Conservation (phyloP, 192 early-diverging fungal genomes). For the Coemansia sp. region DNA sequence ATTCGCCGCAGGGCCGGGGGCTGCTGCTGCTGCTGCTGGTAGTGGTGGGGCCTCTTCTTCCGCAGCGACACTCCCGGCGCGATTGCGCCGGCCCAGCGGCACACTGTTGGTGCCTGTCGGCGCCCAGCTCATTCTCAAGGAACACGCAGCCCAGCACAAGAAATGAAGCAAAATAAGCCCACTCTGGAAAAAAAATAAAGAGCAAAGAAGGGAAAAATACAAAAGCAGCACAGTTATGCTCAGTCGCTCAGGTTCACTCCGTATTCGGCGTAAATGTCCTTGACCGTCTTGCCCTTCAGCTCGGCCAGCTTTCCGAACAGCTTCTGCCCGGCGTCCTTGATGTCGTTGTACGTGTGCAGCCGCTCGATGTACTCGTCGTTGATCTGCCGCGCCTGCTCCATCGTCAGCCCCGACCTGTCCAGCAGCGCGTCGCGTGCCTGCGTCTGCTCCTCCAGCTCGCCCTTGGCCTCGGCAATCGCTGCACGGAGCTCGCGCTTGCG, state of each 20-base stretch:
- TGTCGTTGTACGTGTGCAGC: constrained; percentile 45
- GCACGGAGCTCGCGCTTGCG: constrained; percentile 17
- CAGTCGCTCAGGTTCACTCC: constrained; percentile 17
- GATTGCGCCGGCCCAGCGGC: constrained; percentile 37
- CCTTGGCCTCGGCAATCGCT: constrained; percentile 3
- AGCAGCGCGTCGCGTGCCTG: constrained; percentile 9
- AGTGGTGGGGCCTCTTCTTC: background rate
- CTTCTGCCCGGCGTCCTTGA: constrained; percentile 39
- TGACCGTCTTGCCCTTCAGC: constrained; percentile 39
- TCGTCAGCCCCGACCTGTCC: constrained; percentile 3
- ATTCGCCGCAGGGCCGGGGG: background rate
- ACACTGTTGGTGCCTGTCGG: constrained; percentile 47
- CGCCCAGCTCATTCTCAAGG: constrained; percentile 31
- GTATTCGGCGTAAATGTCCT: constrained; percentile 34
- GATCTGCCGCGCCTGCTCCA: constrained; percentile 21
- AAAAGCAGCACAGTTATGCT: background rate
- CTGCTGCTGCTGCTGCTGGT: background rate
- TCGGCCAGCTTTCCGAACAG: constrained; percentile 47
- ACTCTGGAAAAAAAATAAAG: constrained; percentile 3
- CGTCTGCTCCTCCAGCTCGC: constrained; percentile 12
- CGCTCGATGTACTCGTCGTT: constrained; percentile 33
- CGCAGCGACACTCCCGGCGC: constrained; percentile 2
- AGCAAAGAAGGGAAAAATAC: constrained; percentile 1
- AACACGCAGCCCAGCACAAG: background rate
- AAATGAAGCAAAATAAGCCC: background rate